A percentile compares a stretch with the other conserved stretches of the same genome.
Evolutionary conservation across 495 filamentous ascomycete genomes (phyloP).

Genomic region (Penicillium turbatum): DNA sequence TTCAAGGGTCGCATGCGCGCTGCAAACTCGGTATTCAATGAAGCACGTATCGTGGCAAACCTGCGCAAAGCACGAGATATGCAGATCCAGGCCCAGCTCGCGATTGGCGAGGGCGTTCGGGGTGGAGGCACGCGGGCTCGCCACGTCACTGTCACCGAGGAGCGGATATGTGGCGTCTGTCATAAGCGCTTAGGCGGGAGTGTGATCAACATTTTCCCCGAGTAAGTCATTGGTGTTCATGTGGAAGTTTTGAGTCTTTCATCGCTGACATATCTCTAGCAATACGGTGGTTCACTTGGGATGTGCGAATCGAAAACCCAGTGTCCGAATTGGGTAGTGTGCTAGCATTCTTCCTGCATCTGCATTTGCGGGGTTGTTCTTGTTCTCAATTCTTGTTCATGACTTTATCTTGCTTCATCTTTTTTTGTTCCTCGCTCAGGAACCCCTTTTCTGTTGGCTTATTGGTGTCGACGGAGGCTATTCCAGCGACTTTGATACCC

Average conservation of each 20-base stretch:
- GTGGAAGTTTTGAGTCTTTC: not conserved
- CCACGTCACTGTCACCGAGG: conserved; percentile 75
- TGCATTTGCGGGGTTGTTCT: conserved; percentile 13
- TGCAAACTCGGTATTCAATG: conserved; percentile 75
- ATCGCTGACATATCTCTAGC: conserved; percentile 33
- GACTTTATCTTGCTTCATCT: conserved; percentile 4
- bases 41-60: conserved; percentile 68
- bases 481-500: conserved; percentile 41
- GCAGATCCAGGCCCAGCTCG: conserved; percentile 62
- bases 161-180: conserved; percentile 85
- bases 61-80: conserved; percentile 71
- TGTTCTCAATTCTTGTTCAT: conserved; percentile 8
- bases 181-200: conserved; percentile 87
- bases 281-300: conserved; percentile 78
- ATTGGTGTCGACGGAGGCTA: conserved; percentile 10
- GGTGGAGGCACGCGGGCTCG: conserved; percentile 57
- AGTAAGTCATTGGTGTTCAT: conserved; percentile 41
- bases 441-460: conserved; percentile 9
- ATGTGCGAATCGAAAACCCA: conserved; percentile 54
- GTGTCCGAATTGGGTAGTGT: conserved; percentile 17
- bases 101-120: conserved; percentile 58
- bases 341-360: conserved; percentile 11
- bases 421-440: conserved; percentile 14
- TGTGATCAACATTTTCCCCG: conserved; percentile 73
- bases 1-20: conserved; percentile 86